A percentile compares a stretch with the other conserved stretches of the same genome.
phyloP scores from a whole-genome alignment of 176 grass and related monocot species.

The Aegilops tauschii region DNA sequence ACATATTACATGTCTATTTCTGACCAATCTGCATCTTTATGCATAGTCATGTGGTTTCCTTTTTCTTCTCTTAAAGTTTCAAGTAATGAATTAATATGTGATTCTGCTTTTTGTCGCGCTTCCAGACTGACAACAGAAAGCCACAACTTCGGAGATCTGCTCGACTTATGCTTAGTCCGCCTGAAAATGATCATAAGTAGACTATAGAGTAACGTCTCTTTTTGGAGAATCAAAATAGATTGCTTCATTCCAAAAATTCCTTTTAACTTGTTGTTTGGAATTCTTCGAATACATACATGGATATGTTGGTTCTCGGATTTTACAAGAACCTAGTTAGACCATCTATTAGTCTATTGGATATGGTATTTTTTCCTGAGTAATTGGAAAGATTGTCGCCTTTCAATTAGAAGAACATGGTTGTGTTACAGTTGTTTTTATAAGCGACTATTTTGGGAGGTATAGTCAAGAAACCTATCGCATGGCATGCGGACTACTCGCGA shows the following conservation, averaged over 20 bases:
- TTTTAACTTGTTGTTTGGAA: background rate
- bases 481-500: background rate
- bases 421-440: background rate
- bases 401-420: background rate
- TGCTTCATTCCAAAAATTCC: background rate
- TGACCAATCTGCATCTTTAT: background rate
- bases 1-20: background rate
- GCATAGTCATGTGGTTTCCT: background rate
- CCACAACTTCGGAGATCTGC: background rate
- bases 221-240: background rate
- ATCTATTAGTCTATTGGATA: background rate
- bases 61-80: background rate
- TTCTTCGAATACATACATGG: background rate
- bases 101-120: slow-evolving; percentile 3
- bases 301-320: background rate
- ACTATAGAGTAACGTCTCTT: background rate
- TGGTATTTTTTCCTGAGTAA: background rate
- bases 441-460: background rate
- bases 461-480: background rate
- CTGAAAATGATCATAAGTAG: slow-evolving; percentile 2
- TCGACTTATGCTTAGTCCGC: background rate
- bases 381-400: background rate
- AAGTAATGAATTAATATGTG: background rate
- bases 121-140: background rate
- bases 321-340: background rate